phyloP scores from a whole-genome alignment of 306 rosid species.

The Begonia loranthoides region DNA sequence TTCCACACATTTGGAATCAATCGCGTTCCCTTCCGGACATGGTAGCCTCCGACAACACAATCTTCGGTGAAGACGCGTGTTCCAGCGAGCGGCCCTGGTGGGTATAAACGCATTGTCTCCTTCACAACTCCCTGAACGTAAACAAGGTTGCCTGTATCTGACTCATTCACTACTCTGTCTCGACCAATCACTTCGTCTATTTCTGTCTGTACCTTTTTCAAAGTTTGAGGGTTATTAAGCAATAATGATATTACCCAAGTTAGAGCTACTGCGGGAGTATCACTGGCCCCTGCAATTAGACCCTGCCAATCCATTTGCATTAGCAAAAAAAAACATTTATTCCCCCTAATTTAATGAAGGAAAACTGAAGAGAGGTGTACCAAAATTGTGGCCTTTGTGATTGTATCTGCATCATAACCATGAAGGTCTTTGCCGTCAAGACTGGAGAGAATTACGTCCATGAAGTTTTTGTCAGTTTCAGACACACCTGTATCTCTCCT shows the following conservation, averaged over 20 bases:
- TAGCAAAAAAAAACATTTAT: not conserved
- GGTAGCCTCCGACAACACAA: not conserved
- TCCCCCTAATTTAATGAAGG: not conserved
- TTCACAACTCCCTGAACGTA: constrained; percentile 3
- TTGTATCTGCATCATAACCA: not conserved
- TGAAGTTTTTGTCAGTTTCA: not conserved
- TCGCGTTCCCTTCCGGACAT: not conserved
- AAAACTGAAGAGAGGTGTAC: not conserved
- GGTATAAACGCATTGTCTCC: constrained; percentile 2
- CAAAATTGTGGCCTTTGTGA: constrained; percentile 1
- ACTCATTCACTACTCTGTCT: not conserved
- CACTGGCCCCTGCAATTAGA: not conserved
- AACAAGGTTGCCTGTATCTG: not conserved
- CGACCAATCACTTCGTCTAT: not conserved
- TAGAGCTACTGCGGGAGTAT: not conserved
- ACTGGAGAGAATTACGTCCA: constrained; percentile 3
- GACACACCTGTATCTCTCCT: not conserved
- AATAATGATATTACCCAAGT: constrained; percentile 4
- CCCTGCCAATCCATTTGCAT: not conserved
- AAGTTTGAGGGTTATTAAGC: not conserved
- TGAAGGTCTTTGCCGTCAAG: not conserved
- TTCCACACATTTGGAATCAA: not conserved
- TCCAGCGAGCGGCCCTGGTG: not conserved
- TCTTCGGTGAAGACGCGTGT: not conserved
- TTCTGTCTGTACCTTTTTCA: not conserved